Base-by-base conservation (phyloP, 192 early-diverging fungal genomes). In the Umbelopsis sp. region DNA sequence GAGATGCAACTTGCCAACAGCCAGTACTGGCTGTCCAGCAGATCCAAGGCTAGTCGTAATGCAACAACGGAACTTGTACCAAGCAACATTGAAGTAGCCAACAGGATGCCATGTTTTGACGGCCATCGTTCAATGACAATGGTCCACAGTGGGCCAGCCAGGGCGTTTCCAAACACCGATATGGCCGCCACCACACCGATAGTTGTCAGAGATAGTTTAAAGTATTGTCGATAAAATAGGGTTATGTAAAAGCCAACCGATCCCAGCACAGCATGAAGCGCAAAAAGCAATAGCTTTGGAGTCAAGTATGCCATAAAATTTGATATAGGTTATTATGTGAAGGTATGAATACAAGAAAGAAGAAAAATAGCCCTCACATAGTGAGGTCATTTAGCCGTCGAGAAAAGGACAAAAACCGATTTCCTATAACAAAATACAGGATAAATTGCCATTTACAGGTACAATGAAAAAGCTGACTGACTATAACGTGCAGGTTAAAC, bases 261-360 rank as follows among this genome's bases (percentile, higher is more conserved):
- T 15, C 55, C 55, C 15, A 61, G n/a, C 55, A 61, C 55, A 61
- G 55, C 55, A 61, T 61, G 55, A 61, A 61, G 55, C 37, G 33
- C 55, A 35, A 61, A 61, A 61, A 61, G 55, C 55, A 61, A 25
- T 35, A 61, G 55, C 55, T 61, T 61, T 61, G 55, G 55, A 30
- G 55, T 61, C 55, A 61, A 25, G 25, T 61, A 61, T 61, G 55
- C 55, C 55, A 61, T 61, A 11, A n/a, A 12, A 35, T 41, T 41
- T 41, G 55, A 30, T 33, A 15, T 16, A 18, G 13, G 22, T 52
- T 52, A 61, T 27, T 30, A 61, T 30, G 21, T 35, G 55, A 61
- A 30, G 27, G 33, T 61, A 13, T 30, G 33, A 30, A 25, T 61
- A 61, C 8, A 35, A 61, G 30, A 35, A 61, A 16, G 2, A 41